Conservation (phyloP, 2,329 filamentous ascomycete species). For the Paecilomyces formosus region DNA sequence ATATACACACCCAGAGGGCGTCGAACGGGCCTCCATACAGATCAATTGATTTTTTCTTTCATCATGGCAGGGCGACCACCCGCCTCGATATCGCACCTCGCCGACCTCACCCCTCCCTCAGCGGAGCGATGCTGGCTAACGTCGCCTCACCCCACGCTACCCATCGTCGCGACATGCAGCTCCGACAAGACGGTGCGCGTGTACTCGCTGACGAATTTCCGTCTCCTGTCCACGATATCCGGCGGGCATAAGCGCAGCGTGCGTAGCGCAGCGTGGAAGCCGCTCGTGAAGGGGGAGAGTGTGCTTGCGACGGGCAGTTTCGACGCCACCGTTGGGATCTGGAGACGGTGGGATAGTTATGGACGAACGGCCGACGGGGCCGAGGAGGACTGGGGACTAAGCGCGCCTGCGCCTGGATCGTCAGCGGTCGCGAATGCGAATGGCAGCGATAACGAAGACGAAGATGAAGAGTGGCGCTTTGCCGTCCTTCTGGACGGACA, state of each 20-base stretch:
- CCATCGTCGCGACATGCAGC: conserved; percentile 81
- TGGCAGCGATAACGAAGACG: conserved; percentile 46
- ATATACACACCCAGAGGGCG: neutral
- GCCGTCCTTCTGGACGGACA: conserved; percentile 89
- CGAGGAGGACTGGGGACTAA: conserved; percentile 18
- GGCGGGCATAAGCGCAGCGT: conserved; percentile 89
- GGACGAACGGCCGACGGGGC: conserved; percentile 14
- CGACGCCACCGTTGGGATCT: conserved; percentile 82
- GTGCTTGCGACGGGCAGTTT: conserved; percentile 90
- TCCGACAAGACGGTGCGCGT: conserved; percentile 79
- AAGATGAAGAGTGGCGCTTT: conserved; percentile 83
- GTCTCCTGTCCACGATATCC: conserved; percentile 68
- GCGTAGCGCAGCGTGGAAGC: conserved; percentile 83
- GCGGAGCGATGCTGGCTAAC: conserved; percentile 72
- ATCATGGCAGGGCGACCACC: neutral
- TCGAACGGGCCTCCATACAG: neutral
- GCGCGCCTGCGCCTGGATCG: conserved; percentile 9
- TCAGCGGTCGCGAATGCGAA: conserved; percentile 17
- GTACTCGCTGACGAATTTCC: conserved; percentile 77
- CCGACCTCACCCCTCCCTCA: conserved; percentile 47
- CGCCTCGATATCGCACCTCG: conserved; percentile 33
- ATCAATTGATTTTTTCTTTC: neutral
- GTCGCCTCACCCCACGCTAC: conserved; percentile 75
- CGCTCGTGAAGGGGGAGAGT: conserved; percentile 56
- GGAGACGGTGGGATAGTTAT: conserved; percentile 57